Conservation (phyloP, 805 yeast genomes). For the Kodamaea nitidulidarum region DNA sequence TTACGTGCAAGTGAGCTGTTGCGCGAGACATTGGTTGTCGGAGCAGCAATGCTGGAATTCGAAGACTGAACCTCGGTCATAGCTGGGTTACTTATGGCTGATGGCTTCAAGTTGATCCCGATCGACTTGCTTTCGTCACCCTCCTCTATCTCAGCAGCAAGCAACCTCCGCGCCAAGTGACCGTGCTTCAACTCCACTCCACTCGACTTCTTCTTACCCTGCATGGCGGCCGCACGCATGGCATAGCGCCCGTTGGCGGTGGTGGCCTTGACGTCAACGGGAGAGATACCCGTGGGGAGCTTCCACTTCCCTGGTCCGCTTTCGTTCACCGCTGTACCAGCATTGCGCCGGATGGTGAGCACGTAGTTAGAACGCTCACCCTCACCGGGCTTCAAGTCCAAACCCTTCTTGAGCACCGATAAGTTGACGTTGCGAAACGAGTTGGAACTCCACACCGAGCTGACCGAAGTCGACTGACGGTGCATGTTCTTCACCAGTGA, state of each 20-base stretch:
- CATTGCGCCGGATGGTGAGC: conserved; percentile 35
- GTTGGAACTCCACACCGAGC: conserved; percentile 31
- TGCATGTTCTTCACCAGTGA: conserved; percentile 13
- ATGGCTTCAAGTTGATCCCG: conserved; percentile 8
- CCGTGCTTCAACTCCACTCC: conserved; percentile 61
- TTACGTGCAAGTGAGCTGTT: conserved; percentile 29
- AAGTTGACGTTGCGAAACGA: conserved; percentile 36
- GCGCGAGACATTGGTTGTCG: conserved; percentile 16
- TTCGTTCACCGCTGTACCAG: conserved; percentile 49
- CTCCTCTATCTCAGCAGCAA: conserved; percentile 75
- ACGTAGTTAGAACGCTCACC: conserved; percentile 53
- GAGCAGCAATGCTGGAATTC: conserved; percentile 14
- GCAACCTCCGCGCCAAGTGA: conserved; percentile 56
- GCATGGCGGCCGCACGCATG: conserved; percentile 19
- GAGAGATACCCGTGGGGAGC: conserved; percentile 53
- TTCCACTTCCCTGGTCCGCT: conserved; percentile 45
- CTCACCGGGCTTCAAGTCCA: conserved; percentile 41
- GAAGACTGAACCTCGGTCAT: conserved; percentile 11
- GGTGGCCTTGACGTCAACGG: conserved; percentile 27
- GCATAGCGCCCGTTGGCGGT: conserved; percentile 22
- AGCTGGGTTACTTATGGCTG: conserved; percentile 3
- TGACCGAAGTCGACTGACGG: conserved; percentile 27
- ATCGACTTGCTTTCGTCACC: conserved; percentile 34
- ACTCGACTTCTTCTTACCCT: conserved; percentile 27
- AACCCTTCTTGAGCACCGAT: conserved; percentile 32